These are phyloP conservation scores for Chlorella sp. DNA, from an alignment of 139 green algal genomes.

Conservation along the genomic window DNA sequence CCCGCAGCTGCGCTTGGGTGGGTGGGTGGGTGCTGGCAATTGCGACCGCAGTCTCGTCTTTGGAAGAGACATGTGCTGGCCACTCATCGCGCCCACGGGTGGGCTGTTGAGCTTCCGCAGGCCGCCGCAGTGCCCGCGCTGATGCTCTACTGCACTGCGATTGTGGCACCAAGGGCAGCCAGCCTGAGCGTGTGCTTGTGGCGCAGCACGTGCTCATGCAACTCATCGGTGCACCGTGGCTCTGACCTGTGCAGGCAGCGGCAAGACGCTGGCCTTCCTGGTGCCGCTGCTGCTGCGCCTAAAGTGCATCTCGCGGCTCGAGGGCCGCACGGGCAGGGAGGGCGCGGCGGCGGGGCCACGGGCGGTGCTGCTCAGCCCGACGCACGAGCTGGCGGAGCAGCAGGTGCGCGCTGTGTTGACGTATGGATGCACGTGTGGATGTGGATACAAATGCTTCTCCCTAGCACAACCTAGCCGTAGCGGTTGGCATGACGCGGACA, in stretches of 20 bases:
- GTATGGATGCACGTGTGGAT: not conserved
- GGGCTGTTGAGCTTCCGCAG: too few relatives aligned
- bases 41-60: too few relatives aligned
- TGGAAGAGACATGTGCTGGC: too few relatives aligned
- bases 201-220: not conserved
- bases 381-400: constrained; percentile 80
- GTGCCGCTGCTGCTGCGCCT: constrained; percentile 64
- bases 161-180: not conserved
- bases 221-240: not conserved
- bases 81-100: too few relatives aligned
- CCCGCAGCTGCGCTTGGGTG: too few relatives aligned
- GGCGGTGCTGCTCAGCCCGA: constrained; percentile 72
- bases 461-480: too few relatives aligned
- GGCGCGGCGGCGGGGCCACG: constrained; percentile 16
- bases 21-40: too few relatives aligned
- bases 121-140: too few relatives aligned
- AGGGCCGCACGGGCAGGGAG: constrained; percentile 16
- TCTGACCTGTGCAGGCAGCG: constrained; percentile 38
- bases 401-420: constrained; percentile 17
- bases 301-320: not conserved
- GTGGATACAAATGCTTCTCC: too few relatives aligned
- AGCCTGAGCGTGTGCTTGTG: too few relatives aligned
- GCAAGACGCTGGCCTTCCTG: constrained; percentile 93
- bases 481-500: too few relatives aligned
- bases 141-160: too few relatives aligned